Percentiles rank a stretch among this genome's conserved stretches.
Conservation (phyloP, 768 basidiomycete genomes). For the Leccinum uliginosum region DNA sequence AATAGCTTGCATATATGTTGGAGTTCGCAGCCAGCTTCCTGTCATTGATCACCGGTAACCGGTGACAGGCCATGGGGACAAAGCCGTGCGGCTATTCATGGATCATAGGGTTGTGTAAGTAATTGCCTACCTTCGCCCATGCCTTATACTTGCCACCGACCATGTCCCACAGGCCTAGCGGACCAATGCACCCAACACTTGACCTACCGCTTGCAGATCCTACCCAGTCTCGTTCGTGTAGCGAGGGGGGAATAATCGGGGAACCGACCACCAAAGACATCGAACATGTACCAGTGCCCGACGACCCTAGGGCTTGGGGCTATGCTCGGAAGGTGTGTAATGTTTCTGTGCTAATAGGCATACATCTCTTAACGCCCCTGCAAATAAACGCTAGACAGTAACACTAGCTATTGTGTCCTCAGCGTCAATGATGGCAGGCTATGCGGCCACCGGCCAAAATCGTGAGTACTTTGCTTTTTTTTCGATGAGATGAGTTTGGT, state of each 20-base stretch:
- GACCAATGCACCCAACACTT: not conserved
- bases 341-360: no score
- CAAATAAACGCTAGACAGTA: constrained; percentile 12
- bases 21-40: not conserved
- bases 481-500: not conserved
- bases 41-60: not conserved
- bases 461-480: constrained; percentile 13
- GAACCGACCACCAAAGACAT: constrained; percentile 22
- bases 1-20: not conserved
- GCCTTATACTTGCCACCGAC: not conserved
- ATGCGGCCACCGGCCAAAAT: constrained; percentile 26
- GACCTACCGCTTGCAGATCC: not conserved
- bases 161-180: constrained; percentile 14
- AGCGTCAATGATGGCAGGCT: constrained; percentile 25
- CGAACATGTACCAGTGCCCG: constrained; percentile 39
- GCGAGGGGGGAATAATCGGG: not conserved
- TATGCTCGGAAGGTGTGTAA: constrained; percentile 45
- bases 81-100: constrained; percentile 4
- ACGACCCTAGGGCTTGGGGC: constrained; percentile 64
- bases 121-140: not conserved
- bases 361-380: not conserved
- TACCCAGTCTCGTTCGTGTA: not conserved
- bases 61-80: not conserved
- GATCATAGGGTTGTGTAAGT: constrained; percentile 3
- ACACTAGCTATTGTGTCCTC: constrained; percentile 26